Conservation (phyloP, 495 filamentous ascomycete species). For the Neurospora discreta region DNA sequence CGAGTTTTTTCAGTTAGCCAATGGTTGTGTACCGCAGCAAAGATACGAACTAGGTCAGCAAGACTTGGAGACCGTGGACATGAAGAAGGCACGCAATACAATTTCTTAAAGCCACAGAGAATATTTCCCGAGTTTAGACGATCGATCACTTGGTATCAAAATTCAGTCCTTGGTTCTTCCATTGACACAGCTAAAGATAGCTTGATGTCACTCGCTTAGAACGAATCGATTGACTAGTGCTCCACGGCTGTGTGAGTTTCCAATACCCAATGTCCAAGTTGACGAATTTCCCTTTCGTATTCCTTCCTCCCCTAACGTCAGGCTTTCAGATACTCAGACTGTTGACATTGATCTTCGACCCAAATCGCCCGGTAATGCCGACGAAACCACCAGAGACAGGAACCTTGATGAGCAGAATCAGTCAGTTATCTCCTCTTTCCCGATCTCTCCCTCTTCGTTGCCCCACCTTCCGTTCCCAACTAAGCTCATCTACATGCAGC, state of each 20-base stretch:
- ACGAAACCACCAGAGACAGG: neutral
- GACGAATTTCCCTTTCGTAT: neutral
- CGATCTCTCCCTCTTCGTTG: neutral
- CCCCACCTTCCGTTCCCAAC: neutral
- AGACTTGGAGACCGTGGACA: neutral
- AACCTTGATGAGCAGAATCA: neutral
- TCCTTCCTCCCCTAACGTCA: neutral
- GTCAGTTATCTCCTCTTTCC: neutral
- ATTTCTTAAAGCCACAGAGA: neutral
- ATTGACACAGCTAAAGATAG: neutral
- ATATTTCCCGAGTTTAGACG: neutral
- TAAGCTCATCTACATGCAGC: neutral
- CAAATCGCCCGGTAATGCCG: neutral
- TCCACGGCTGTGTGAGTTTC: neutral
- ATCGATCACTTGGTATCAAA: neutral
- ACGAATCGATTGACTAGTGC: neutral
- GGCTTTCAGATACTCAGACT: neutral
- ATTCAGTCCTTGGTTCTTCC: neutral
- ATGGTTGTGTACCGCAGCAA: neutral
- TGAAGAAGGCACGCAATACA: neutral
- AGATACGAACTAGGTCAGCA: neutral
- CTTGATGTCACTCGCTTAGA: neutral
- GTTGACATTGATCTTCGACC: neutral
- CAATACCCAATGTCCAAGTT: neutral
- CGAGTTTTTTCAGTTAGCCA: neutral